Evolutionary conservation across 306 rosid species (phyloP).

Genomic region (Sechiopsis laciniata): DNA sequence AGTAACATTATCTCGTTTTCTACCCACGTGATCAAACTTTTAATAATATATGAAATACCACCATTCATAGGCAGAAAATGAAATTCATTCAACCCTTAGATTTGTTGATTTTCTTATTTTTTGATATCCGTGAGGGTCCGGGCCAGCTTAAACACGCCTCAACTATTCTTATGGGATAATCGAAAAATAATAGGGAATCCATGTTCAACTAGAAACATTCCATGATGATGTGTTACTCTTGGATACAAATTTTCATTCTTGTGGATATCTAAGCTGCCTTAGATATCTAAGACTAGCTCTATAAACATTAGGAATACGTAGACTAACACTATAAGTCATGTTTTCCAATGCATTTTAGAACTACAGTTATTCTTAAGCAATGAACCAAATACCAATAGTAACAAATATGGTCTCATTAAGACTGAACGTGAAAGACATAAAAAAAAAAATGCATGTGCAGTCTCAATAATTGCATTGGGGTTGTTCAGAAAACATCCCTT

Average conservation of each 20-base stretch:
- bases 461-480: background rate
- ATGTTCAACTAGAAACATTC: background rate
- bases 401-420: background rate
- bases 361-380: background rate
- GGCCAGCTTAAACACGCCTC: no score
- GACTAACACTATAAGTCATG: background rate
- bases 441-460: background rate
- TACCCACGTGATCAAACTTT: background rate
- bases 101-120: background rate
- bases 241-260: background rate
- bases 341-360: background rate
- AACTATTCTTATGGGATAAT: background rate
- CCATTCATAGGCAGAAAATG: background rate
- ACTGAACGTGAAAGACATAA: background rate
- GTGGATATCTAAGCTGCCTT: no score
- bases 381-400: background rate
- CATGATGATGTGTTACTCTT: background rate
- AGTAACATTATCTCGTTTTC: conserved; percentile 1
- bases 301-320: background rate
- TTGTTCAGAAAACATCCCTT: background rate
- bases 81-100: background rate
- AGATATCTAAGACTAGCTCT: background rate
- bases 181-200: background rate
- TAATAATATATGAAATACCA: background rate
- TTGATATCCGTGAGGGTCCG: no score